phyloP scores from a whole-genome alignment of 768 basidiomycete genomes.

The Mycena pura region DNA sequence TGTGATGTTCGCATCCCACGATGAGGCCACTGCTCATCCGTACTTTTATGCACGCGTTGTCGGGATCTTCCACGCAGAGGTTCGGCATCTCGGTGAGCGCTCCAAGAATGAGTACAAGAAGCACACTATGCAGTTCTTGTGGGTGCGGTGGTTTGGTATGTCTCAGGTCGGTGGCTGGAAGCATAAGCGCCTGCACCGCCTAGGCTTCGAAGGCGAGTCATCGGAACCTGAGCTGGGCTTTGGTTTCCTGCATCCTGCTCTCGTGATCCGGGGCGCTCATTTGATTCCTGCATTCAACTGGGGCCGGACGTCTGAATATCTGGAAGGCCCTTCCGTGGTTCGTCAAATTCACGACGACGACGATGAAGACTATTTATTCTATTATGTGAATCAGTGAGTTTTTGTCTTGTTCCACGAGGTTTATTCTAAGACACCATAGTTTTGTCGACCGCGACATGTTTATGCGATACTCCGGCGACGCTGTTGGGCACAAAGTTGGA shows the following conservation, averaged over 20 bases:
- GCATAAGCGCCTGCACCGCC: too few relatives aligned
- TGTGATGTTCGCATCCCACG: conserved; percentile 33
- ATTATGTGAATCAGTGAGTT: conserved; percentile 43
- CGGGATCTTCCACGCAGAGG: conserved; percentile 35
- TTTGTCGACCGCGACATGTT: conserved; percentile 23
- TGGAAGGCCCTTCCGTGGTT: conserved; percentile 24
- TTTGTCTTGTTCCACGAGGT: neutral
- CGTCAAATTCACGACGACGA: conserved; percentile 32
- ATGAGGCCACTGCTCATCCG: neutral
- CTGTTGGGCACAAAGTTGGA: too few relatives aligned
- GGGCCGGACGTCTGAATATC: conserved; percentile 17
- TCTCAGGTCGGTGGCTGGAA: conserved; percentile 27
- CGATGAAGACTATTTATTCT: too few relatives aligned
- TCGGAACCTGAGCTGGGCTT: conserved; percentile 33
- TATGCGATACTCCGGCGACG: conserved; percentile 31
- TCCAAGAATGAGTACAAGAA: neutral
- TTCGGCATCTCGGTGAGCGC: neutral
- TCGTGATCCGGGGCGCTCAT: conserved; percentile 42
- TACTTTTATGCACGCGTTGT: conserved; percentile 21
- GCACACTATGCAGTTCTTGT: conserved; percentile 36
- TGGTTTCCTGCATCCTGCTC: conserved; percentile 48
- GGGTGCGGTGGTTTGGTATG: conserved; percentile 34
- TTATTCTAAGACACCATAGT: neutral
- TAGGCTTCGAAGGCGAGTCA: conserved; percentile 31
- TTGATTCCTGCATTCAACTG: conserved; percentile 43